A percentile compares a stretch with the other conserved stretches of the same genome.
phyloP scores from a whole-genome alignment of 768 basidiomycete genomes.

The Collybiopsis luxurians region DNA sequence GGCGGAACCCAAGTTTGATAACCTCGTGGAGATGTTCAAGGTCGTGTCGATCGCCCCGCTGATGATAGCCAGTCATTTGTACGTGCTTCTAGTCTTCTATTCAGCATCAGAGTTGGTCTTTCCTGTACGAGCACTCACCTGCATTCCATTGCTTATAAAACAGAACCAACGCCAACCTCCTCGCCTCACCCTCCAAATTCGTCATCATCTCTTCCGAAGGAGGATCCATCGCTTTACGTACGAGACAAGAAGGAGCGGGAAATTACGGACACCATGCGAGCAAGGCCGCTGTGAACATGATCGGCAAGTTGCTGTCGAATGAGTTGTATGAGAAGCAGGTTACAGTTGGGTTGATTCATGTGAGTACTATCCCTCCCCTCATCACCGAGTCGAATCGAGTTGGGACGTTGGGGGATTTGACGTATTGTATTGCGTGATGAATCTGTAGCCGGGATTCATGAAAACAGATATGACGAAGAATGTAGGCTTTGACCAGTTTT shows the following conservation, averaged over 20 bases:
- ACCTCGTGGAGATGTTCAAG: slow-evolving; percentile 44
- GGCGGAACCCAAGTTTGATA: slow-evolving; percentile 32
- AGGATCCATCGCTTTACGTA: slow-evolving; percentile 40
- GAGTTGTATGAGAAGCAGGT: slow-evolving; percentile 38
- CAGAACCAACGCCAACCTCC: slow-evolving; percentile 18
- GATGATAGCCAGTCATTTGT: slow-evolving; percentile 30
- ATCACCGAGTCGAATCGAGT: too few relatives aligned
- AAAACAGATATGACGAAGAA: slow-evolving; percentile 43
- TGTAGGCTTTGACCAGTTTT: slow-evolving; percentile 42
- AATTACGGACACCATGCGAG: slow-evolving; percentile 49
- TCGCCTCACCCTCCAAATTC: slow-evolving; percentile 33
- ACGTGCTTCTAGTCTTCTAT: too few relatives aligned
- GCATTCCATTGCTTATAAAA: too few relatives aligned
- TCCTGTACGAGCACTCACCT: not conserved
- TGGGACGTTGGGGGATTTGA: too few relatives aligned
- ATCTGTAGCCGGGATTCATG: slow-evolving; percentile 44
- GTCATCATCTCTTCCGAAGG: slow-evolving; percentile 45
- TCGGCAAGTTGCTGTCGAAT: slow-evolving; percentile 37
- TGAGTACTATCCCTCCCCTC: slow-evolving; percentile 19
- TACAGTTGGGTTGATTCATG: slow-evolving; percentile 42
- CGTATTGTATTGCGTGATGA: not conserved
- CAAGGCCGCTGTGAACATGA: slow-evolving; percentile 49
- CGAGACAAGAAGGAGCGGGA: slow-evolving; percentile 42
- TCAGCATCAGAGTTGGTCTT: too few relatives aligned
- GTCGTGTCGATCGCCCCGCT: slow-evolving; percentile 42